Base-by-base conservation (phyloP, 352 stramenopile genomes). In the Globisporangium irregulare region DNA sequence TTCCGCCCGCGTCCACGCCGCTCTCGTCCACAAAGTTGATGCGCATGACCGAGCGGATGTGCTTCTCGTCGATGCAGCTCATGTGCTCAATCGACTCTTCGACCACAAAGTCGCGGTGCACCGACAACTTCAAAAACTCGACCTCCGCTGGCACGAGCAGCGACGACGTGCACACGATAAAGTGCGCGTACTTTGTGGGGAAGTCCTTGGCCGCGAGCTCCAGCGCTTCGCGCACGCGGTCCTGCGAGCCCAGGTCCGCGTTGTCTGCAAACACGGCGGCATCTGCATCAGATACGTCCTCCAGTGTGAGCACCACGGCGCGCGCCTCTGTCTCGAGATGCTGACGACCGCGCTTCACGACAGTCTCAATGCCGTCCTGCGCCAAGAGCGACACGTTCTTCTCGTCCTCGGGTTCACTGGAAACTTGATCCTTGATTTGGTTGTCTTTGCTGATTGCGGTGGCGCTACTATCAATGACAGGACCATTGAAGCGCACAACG, bases 11-110 rank as follows among this genome's bases (percentile, higher is more conserved):
- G 63, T 96, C 86, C 0, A 92, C 68, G 8, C 74, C 87, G 38
- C 71, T 77, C 53, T 95, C 89, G 38, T 77, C 77, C 7, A 82
- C 68, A 67, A 97, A 95, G 34, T 91, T 72, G 25, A 93, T 81
- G 15, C 86, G 82, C 62, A 95, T 84, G 5, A 82, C 77, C 1
- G 80, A 87, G 25, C 76, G 80, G 50, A 87, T 80, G 27, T 89
- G 76, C 41, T 77, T 78, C 25, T 85, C 73, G 12, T 90, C 73
- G 50, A 95, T 81, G 25, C 73, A 86, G 0, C 74, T 73, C 18
- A 95, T 62, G 27, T 82, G 79, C 27, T 92, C 77, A 62, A 93
- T 80, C 9, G 85, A 90, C 60, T 93, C 82, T 48, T 90, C 78
- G 32, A 92, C 71, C 41, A 93, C 68, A 38, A 76, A 85, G 29